phyloP scores from a whole-genome alignment of 257 asterid species.

The Plantago elongata region DNA sequence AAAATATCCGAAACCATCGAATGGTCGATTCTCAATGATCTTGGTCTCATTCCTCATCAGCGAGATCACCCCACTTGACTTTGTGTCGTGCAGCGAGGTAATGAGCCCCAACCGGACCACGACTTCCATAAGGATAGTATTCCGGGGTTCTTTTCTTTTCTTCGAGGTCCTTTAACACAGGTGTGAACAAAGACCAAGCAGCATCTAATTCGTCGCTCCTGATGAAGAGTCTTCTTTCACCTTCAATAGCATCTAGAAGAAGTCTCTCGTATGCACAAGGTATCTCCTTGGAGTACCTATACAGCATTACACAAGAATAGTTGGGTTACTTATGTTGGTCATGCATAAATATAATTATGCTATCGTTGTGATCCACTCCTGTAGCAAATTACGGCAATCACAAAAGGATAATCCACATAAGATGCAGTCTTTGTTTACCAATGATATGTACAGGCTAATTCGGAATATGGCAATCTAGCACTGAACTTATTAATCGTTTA shows the following conservation, averaged over 20 bases:
- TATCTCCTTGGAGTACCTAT: conserved; percentile 84
- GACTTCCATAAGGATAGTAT: conserved; percentile 87
- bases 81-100: conserved; percentile 86
- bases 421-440: no score
- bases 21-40: background rate
- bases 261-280: conserved; percentile 99
- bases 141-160: conserved; percentile 63
- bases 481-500: no score
- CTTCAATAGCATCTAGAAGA: conserved; percentile 88
- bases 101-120: conserved; percentile 98
- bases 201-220: conserved; percentile 95
- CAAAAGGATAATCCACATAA: background rate
- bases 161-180: conserved; percentile 76
- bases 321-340: background rate
- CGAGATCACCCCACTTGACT: conserved; percentile 92
- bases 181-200: conserved; percentile 94
- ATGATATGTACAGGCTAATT: no score
- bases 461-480: no score
- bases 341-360: background rate
- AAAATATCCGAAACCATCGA: background rate
- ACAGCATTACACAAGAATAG: conserved; percentile 8
- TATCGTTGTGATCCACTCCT: no score
- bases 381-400: no score
- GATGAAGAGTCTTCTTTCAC: conserved; percentile 91
- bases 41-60: conserved; percentile 42